Conservation (phyloP, 176 grass and related monocot genomes). For the Tuctoria greenei region DNA sequence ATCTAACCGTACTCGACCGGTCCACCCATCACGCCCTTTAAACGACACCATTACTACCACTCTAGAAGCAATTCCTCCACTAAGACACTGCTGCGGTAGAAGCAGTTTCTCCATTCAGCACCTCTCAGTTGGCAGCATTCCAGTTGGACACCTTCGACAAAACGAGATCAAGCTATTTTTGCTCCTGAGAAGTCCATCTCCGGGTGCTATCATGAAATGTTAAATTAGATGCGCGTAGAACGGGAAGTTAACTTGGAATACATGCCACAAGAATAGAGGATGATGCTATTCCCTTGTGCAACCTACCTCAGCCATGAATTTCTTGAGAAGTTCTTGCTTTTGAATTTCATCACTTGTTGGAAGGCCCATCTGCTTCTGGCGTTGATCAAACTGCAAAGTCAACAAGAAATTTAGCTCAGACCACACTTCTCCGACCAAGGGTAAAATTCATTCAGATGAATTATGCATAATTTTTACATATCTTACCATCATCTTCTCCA, state of each 20-base stretch:
- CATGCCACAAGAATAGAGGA: not conserved
- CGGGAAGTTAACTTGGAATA: not conserved
- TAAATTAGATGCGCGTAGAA: conserved; percentile 2
- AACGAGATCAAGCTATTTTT: conserved; percentile 38
- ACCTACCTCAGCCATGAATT: conserved; percentile 85
- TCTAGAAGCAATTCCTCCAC: too few relatives aligned
- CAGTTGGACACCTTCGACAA: not conserved
- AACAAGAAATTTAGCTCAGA: not conserved
- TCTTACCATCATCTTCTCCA: conserved; percentile 99
- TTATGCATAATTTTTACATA: conserved; percentile 1
- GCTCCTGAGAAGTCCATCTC: conserved; percentile 65
- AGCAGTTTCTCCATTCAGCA: not conserved
- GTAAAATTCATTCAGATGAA: not conserved
- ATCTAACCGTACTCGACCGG: not conserved
- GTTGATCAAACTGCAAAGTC: conserved; percentile 76
- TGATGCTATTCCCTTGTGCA: not conserved
- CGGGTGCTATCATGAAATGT: conserved; percentile 35
- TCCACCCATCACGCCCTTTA: not conserved
- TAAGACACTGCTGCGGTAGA: not conserved
- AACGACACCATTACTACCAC: not conserved
- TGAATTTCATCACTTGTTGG: conserved; percentile 90
- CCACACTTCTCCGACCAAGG: not conserved
- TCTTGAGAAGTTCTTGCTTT: conserved; percentile 95
- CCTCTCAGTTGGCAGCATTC: not conserved
- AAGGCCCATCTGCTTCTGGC: conserved; percentile 97